Base-by-base conservation (phyloP, 176 grass and related monocot species). In the Oryza australiensis region DNA sequence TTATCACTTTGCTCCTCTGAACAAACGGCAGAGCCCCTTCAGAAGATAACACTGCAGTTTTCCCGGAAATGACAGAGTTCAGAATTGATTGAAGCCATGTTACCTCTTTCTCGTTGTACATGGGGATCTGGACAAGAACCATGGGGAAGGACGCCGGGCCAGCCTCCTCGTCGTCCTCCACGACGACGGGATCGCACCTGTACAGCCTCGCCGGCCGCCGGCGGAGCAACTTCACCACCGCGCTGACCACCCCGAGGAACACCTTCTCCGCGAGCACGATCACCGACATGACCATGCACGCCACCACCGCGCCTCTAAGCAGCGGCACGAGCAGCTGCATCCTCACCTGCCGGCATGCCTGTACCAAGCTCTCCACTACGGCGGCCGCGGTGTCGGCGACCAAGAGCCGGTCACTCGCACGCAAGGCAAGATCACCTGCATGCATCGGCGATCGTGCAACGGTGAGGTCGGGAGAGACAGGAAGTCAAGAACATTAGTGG, bases 81-180 rank as follows among this genome's bases (percentile, higher is more conserved):
- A 82, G 18, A 67, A 13, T 4, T 32, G 0, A 27, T 60, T 60
- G 55, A 34, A 64, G 6, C 27, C 4, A 6, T 3, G n/a, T 86
- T 86, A n/a, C n/a, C 91, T 97, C 91, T 60, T 82, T 86, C 83
- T 97, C 94, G 34, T 97, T 97, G 86, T 86, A 97, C 94, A 97
- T 97, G 68, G 94, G 94, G 86, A 97, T 91, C 77, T 97, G 94
- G 68, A 97, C 94, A 68, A 97, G 94, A 23, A 97, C 91, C 91
- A 91, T 91, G 55, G 94, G 94, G 66, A 85, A 87, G 7, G 84
- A 77, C 20, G 68, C 32, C 37, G 80, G 81, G 15, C 72, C 90
- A 64, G 73, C 49, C 81, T 97, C 94, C 33, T 72, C 72, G 68
- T 72, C 72, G 68, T 88, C 86, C 15, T 7, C 75, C 42, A 26